These are phyloP conservation scores for Russula emetica DNA, from an alignment of 768 basidiomycete species.

Conservation along the genomic window DNA sequence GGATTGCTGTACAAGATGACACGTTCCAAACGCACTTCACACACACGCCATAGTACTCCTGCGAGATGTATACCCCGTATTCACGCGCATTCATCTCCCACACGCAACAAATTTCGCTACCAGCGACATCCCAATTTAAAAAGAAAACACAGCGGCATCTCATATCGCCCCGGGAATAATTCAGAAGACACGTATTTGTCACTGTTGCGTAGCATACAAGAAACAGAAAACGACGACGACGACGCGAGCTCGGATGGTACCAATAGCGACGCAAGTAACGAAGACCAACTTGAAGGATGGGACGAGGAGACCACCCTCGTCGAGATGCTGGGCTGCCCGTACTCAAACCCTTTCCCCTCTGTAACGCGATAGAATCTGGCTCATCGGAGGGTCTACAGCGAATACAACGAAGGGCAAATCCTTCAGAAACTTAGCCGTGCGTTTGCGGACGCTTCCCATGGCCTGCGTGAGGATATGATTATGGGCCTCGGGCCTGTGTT, in stretches of 20 bases:
- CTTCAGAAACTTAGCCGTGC: constrained; percentile 5
- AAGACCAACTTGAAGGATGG: constrained; percentile 2
- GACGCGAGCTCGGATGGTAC: neutral
- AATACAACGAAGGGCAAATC: constrained; percentile 1
- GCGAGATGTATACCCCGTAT: neutral
- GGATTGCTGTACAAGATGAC: constrained; percentile 2
- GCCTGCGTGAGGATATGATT: constrained; percentile 5
- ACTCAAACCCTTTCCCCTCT: neutral
- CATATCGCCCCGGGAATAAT: neutral
- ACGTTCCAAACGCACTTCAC: constrained; percentile 3
- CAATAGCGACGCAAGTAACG: neutral
- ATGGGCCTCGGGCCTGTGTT: constrained; percentile 5
- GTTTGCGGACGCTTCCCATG: constrained; percentile 14
- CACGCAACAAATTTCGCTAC: neutral
- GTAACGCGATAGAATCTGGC: neutral
- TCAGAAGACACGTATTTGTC: constrained; percentile 11
- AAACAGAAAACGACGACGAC: neutral
- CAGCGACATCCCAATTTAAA: constrained; percentile 2
- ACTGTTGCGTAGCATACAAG: neutral
- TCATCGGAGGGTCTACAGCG: constrained; percentile 3
- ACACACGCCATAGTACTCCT: neutral
- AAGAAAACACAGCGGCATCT: neutral
- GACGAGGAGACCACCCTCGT: constrained; percentile 15
- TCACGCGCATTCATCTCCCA: constrained; percentile 10
- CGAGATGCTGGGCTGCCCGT: constrained; percentile 18